Percentiles rank a stretch among this genome's conserved stretches.
phyloP scores from a whole-genome alignment of 345 rosid species.

The Gossypium turneri region DNA sequence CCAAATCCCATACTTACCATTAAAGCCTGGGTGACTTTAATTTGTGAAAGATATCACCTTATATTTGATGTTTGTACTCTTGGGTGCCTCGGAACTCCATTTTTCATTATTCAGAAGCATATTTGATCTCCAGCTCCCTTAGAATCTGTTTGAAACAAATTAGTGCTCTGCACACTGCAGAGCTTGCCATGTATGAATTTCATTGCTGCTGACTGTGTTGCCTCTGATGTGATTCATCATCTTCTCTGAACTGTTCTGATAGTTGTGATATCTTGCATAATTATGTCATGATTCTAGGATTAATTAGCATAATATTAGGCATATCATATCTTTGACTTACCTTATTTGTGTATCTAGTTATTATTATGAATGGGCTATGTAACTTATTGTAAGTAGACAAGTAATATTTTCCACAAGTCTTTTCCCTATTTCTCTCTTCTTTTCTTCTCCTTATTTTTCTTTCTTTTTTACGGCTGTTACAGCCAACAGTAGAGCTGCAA shows the following conservation, averaged over 20 bases:
- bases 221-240: background rate
- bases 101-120: background rate
- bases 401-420: too few species aligned
- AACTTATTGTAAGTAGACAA: too few species aligned
- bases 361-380: too few species aligned
- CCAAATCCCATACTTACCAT: background rate
- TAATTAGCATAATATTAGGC: too few species aligned
- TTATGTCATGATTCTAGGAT: too few species aligned
- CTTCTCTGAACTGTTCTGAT: background rate
- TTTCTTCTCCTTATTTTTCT: too few species aligned
- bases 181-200: background rate
- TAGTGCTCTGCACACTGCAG: background rate
- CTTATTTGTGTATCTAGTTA: too few species aligned
- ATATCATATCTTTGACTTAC: too few species aligned
- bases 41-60: background rate
- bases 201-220: background rate
- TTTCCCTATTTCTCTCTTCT: too few species aligned
- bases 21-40: background rate
- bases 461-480: too few species aligned
- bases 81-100: background rate
- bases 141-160: background rate
- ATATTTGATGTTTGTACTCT: background rate
- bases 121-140: background rate
- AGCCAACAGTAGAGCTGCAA: too few species aligned
- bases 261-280: too few species aligned